Evolutionary conservation across 352 stramenopile species (phyloP).

Genomic region (Phytopythium helicoides): DNA sequence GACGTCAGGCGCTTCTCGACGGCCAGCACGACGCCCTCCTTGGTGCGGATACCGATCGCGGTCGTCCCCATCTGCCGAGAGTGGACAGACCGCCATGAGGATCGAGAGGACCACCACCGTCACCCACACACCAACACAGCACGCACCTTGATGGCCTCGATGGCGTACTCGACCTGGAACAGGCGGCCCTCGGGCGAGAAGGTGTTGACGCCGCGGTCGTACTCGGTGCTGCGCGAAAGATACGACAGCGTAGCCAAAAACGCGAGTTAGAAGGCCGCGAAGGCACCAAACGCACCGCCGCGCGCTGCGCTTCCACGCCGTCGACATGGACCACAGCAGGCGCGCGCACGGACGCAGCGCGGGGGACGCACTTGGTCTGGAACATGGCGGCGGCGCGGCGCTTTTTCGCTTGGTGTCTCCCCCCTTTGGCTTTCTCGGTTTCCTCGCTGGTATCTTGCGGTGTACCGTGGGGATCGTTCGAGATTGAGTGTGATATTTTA

Average conservation of each 20-base stretch:
- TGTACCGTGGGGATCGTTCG: too few species aligned
- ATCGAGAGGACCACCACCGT: not conserved
- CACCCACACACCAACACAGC: not conserved
- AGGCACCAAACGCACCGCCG: not conserved
- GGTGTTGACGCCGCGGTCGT: slow-evolving; percentile 99
- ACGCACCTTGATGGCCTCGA: slow-evolving; percentile 96
- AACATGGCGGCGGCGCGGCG: slow-evolving; percentile 37
- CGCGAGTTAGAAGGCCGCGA: not conserved
- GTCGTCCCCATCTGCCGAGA: slow-evolving; percentile 93
- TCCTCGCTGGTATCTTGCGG: too few species aligned
- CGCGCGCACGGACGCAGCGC: not conserved
- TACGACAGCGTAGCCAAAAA: not conserved
- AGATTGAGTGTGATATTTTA: too few species aligned
- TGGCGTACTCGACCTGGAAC: slow-evolving; percentile 99
- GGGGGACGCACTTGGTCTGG: slow-evolving; percentile 51
- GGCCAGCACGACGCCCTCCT: slow-evolving; percentile 96
- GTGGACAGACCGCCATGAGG: not conserved
- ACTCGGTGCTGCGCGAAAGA: slow-evolving; percentile 90
- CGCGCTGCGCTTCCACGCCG: not conserved
- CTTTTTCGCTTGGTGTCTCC: slow-evolving; percentile 16
- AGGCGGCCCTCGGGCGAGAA: slow-evolving; percentile 99
- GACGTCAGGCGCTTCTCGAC: slow-evolving; percentile 99
- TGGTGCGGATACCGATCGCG: slow-evolving; percentile 97
- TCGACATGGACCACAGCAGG: too few species aligned
- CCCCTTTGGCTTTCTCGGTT: slow-evolving; percentile 9